Evolutionary conservation across 2,329 filamentous ascomycete species (phyloP), one percentile per base, ranked within the genome.

Genomic region (Pochonia chlamydosporia): DNA sequence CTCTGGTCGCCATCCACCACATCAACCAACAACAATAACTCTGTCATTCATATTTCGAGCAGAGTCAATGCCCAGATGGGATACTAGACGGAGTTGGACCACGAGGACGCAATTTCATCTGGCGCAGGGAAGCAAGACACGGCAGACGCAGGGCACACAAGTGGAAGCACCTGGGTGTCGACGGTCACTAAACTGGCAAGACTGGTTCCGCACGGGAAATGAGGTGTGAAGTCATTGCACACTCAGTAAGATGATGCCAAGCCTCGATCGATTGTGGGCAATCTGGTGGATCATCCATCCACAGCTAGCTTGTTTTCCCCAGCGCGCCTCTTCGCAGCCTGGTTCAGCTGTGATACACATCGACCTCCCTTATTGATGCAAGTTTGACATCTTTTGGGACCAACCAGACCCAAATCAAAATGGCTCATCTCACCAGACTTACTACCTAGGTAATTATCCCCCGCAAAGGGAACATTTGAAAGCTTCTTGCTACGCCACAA

Each of bases 221-320:
- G 40, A 44, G 45, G 33, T 28, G 23, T 46, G 44, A 46, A 48
- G 48, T 52, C 50, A 44, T 51, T n/a, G n/a, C n/a, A n/a, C n/a
- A n/a, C n/a, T n/a, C n/a, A n/a, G n/a, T n/a, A n/a, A n/a, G 20
- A 25, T 41, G 26, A 14, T 45, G 47, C 43, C 47, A 49, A 49
- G 30, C 20, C 36, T 37, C 30, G 23, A 42, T 40, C 31, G 37
- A 45, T 42, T 41, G 28, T 40, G 18, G 18, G 25, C 20, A 18
- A 33, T 21, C 41, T 36, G 25, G 14, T 44, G 21, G 43, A 44
- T 30, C 36, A 13, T 20, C 21, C n/a, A n/a, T n/a, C n/a, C n/a
- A n/a, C n/a, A n/a, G n/a, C n/a, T n/a, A n/a, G n/a, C n/a, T n/a
- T n/a, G n/a, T n/a, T n/a, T n/a, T n/a, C n/a, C n/a, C n/a, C n/a